Evolutionary conservation across 1,284 basidiomycete genomes (phyloP), one percentile per base, ranked within the genome.

Genomic region (Neolentinus lepideus): DNA sequence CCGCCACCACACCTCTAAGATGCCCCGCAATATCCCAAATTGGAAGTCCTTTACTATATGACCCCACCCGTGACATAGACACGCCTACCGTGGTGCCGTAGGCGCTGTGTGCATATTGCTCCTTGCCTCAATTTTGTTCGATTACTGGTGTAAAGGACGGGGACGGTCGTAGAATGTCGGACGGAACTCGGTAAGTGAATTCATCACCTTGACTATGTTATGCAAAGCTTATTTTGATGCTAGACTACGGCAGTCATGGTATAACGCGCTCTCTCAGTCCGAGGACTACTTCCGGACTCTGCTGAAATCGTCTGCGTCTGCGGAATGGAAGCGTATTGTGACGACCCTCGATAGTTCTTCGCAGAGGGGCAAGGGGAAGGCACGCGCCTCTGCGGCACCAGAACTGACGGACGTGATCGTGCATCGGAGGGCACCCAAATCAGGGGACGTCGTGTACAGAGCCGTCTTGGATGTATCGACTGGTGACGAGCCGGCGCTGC

Each of bases 401-500:
- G 88, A 88, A 56, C 67, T 82, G 21, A 67, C 76, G 12, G 85
- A 90, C 66, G 83, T 90, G 48, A 71, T 83, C 35, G 75, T 91
- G 3, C 86, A 91, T 67, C 83, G 88, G 56, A 83, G 78, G 63
- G 63, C 76, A 1, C 77, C 67, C 60, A 84, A 83, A 66, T 72
- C 77, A 1, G 85, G 89, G 6, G 91, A 94, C 59, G 79, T 77
- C 60, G 83, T 97, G 45, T 92, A 91, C 65, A 78, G 95, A 52
- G 86, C 92, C 14, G 81, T 92, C 9, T 78, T 92, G 24, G 94
- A 97, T 62, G 78, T 95, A 1, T 74, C 86, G 29, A 75, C 80
- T 51, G 76, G 77, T 51, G 83, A 89, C 12, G 82, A 86, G 33
- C 67, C 79, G 2, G 71, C 80, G 19, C 81, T 85, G 22, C 73